phyloP scores from a whole-genome alignment of 176 grass and related monocot species.

The Otatea glauca region DNA sequence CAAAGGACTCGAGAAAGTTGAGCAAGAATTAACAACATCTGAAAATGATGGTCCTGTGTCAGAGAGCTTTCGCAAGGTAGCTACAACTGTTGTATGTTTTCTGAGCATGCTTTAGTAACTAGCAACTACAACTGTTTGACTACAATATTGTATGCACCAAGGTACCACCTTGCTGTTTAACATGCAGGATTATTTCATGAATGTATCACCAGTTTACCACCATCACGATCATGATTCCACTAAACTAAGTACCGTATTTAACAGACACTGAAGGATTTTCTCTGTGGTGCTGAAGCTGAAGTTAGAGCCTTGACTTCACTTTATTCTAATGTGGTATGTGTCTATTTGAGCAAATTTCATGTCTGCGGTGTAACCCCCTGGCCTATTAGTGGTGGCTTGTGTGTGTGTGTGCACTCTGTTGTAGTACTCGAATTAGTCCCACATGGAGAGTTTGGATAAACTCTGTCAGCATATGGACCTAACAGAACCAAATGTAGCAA shows the following conservation, averaged over 20 bases:
- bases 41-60: conserved; percentile 98
- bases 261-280: conserved; percentile 93
- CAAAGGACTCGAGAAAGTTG: conserved; percentile 98
- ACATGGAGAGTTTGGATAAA: neutral
- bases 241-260: conserved; percentile 39
- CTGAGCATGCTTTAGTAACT: conserved; percentile 20
- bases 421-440: conserved; percentile 1
- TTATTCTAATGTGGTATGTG: conserved; percentile 94
- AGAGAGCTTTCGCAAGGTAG: conserved; percentile 72
- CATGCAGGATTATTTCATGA: neutral
- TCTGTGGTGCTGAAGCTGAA: conserved; percentile 86
- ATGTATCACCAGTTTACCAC: conserved; percentile 18
- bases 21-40: conserved; percentile 90
- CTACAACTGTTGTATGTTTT: conserved; percentile 27
- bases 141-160: neutral
- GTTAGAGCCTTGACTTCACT: conserved; percentile 89
- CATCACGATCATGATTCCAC: neutral
- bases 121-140: neutral
- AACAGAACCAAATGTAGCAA: too few relatives aligned
- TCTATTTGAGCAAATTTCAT: conserved; percentile 23
- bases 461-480: too few relatives aligned
- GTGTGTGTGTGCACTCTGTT: neutral
- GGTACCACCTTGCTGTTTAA: conserved; percentile 12
- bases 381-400: neutral
- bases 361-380: conserved; percentile 7